Conservation (phyloP, 495 filamentous ascomycete genomes). For the Clohesyomyces aquaticus region DNA sequence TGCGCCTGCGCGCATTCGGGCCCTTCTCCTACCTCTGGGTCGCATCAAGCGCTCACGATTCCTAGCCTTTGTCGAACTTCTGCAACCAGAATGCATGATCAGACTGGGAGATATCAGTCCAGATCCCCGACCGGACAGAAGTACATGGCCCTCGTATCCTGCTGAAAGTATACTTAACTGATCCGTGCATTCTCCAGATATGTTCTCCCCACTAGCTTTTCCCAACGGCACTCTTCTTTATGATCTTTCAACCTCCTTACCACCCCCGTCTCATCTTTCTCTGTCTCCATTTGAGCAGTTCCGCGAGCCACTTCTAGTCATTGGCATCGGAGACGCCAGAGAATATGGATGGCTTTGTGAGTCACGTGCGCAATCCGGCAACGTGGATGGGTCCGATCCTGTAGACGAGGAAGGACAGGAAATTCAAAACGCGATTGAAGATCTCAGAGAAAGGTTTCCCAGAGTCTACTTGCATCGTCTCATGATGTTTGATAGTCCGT, state of each 20-base stretch:
- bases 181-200: slow-evolving; percentile 60
- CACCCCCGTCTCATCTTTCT: slow-evolving; percentile 74
- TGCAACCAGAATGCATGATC: slow-evolving; percentile 80
- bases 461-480: slow-evolving; percentile 77
- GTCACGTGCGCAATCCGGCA: slow-evolving; percentile 30
- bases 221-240: slow-evolving; percentile 88
- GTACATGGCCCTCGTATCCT: slow-evolving; percentile 52
- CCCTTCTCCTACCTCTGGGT: slow-evolving; percentile 81
- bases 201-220: slow-evolving; percentile 94
- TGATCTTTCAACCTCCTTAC: slow-evolving; percentile 79
- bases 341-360: slow-evolving; percentile 35
- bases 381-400: background rate
- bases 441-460: slow-evolving; percentile 65
- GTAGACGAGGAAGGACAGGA: slow-evolving; percentile 55
- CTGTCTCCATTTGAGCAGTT: slow-evolving; percentile 84
- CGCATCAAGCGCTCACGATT: slow-evolving; percentile 83
- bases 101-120: slow-evolving; percentile 89
- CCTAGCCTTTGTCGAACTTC: slow-evolving; percentile 71
- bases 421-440: slow-evolving; percentile 66
- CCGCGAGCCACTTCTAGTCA: slow-evolving; percentile 75
- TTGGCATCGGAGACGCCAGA: slow-evolving; percentile 70
- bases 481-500: slow-evolving; percentile 72
- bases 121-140: slow-evolving; percentile 83
- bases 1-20: slow-evolving; percentile 85
- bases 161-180: slow-evolving; percentile 42